Evolutionary conservation across 441 rosid genomes (phyloP), one percentile per base, ranked within the genome.

Genomic region (Francoa sonchifolia): DNA sequence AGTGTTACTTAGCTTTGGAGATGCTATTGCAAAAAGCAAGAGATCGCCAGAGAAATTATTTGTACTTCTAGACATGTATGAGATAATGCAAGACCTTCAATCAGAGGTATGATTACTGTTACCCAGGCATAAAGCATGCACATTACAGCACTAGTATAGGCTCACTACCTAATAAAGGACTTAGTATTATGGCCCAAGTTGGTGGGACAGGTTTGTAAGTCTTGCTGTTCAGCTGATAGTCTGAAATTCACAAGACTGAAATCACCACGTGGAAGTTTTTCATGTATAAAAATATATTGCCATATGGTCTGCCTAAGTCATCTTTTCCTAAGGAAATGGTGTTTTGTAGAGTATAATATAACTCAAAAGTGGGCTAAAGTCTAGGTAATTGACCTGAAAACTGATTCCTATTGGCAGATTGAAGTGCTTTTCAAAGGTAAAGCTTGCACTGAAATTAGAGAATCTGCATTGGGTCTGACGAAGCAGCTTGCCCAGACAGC

Each of bases 61-160:
- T 69, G 98, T 89, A 37, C 94, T 89, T 65, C 68, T 89, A 54
- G 96, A 89, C 69, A 89, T 89, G 98, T 89, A 85, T 48, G 98
- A 89, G 68, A 89, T 89, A 57, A 79, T 85, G 98, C 79, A 82
- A 29, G 98, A 89, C 69, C 79, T 89, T 66, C 96, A 74, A 47
- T 51, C 82, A 17, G 98, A 89, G 96, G 98, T 89, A 82, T 53
- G 52, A 37, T 52, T 34, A 19, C 30, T 36, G 30, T 7, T 30
- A 5, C 8, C 27, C 4, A 3, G 28, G 10, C 22, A 2, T 15
- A n/a, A 36, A n/a, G 13, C 23, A 26, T 44, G 45, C 35, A 23
- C 6, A n/a, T n/a, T n/a, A n/a, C n/a, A n/a, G n/a, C 32, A 28
- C 32, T 28, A 2, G 2, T 1, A 28, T 31, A 16, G 15, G 30